These are phyloP conservation scores for Cladophialophora chaetospira DNA, from an alignment of 2,329 filamentous ascomycete species.

Conservation along the genomic window DNA sequence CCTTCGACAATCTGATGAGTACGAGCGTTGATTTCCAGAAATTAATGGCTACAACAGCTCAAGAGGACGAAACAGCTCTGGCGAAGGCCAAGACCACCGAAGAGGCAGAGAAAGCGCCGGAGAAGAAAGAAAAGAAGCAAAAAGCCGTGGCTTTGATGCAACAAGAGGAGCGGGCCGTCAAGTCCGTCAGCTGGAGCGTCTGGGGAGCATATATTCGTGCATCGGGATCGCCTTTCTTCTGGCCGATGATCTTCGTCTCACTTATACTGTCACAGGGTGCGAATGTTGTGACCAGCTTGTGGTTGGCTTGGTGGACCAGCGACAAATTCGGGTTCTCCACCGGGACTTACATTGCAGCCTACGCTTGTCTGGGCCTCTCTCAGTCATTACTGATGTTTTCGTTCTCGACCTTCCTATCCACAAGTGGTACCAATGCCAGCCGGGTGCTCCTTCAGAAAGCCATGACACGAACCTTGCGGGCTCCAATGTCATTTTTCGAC, in stretches of 20 bases:
- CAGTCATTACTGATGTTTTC: slow-evolving; percentile 77
- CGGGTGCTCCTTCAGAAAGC: slow-evolving; percentile 79
- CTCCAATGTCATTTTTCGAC: slow-evolving; percentile 89
- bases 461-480: slow-evolving; percentile 70
- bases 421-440: slow-evolving; percentile 78
- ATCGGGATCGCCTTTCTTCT: slow-evolving; percentile 70
- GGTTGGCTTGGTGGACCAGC: slow-evolving; percentile 93
- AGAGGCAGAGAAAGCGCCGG: slow-evolving; percentile 52
- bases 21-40: slow-evolving; percentile 75
- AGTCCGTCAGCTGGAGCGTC: slow-evolving; percentile 77
- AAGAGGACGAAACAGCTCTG: slow-evolving; percentile 58
- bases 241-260: slow-evolving; percentile 63
- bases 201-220: slow-evolving; percentile 77
- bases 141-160: slow-evolving; percentile 50
- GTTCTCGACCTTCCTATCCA: slow-evolving; percentile 76
- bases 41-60: slow-evolving; percentile 78
- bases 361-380: slow-evolving; percentile 68
- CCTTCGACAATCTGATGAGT: slow-evolving; percentile 83
- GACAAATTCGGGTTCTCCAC: slow-evolving; percentile 68
- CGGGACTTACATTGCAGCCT: slow-evolving; percentile 70
- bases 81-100: slow-evolving; percentile 50
- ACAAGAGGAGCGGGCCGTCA: slow-evolving; percentile 62
- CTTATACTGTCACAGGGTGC: slow-evolving; percentile 74
- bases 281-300: slow-evolving; percentile 85
- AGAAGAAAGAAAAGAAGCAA: slow-evolving; percentile 49